Evolutionary conservation across 2,329 filamentous ascomycete species (phyloP), one percentile per base, ranked within the genome.

Genomic region (Biscogniauxia mediterranea): DNA sequence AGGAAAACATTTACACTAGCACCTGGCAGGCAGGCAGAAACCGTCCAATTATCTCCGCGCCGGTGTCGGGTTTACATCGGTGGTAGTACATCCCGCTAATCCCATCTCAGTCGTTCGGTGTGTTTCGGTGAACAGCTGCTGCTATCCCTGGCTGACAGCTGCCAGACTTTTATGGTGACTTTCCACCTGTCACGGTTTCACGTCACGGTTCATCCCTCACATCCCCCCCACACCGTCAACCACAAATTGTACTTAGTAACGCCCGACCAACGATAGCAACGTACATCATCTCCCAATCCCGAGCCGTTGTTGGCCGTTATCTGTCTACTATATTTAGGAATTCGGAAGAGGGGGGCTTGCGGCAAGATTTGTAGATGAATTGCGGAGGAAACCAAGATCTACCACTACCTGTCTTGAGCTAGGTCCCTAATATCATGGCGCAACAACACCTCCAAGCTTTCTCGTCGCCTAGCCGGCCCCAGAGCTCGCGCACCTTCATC

Each of bases 401-500:
- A 46, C 17, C 38, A 5, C 38, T 51, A 25, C 2, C 55, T 57
- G 52, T 54, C 57, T 54, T 51, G 54, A n/a, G n/a, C n/a, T n/a
- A n/a, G n/a, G n/a, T n/a, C n/a, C n/a, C n/a, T n/a, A n/a, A n/a
- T n/a, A 56, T 15, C 20, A 70, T 68, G 70, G 54, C 68, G 51
- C 58, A 72, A 21, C n/a, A 54, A 21, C n/a, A 54, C 42, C 66
- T 69, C 42, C 55, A 64, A 56, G 68, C 68, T 56, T 69, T 69
- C 68, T 74, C 74, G 2, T 66, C 74, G 2, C 66, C 74, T 8
- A 66, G 65, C 21, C 69, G 70, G 5, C 71, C 74, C 9, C 56
- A 70, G 49, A 71, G 73, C 52, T 73, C 74, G 8, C 73, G 74
- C 54, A 69, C 71, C 61, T 81, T 81, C 73, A 75, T 77, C 57